Conservation (phyloP, 2,329 filamentous ascomycete species). For the Fusarium piperis region DNA sequence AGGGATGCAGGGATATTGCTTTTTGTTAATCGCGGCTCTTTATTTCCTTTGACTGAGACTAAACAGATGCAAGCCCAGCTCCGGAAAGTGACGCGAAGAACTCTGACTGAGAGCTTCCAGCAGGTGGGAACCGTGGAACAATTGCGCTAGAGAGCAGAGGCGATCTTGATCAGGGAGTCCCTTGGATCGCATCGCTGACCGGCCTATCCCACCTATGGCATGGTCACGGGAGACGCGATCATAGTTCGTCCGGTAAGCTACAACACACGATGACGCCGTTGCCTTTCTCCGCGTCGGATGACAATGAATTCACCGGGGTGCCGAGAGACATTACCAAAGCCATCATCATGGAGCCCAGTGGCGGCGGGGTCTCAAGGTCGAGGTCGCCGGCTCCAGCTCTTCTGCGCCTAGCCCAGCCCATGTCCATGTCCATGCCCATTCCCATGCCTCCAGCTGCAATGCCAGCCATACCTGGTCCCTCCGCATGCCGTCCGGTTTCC, state of each 20-base stretch:
- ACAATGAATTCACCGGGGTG: constrained; percentile 1
- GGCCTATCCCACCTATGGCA: constrained; percentile 14
- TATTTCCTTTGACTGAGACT: background rate
- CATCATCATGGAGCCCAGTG: constrained; percentile 17
- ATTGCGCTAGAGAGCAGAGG: constrained; percentile 19
- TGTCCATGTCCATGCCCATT: too few relatives aligned
- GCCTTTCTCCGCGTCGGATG: constrained; percentile 4
- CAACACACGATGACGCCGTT: constrained; percentile 32
- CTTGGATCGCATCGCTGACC: constrained; percentile 18
- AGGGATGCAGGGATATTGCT: background rate
- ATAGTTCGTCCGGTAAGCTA: constrained; percentile 15
- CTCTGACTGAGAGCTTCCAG: constrained; percentile 8
- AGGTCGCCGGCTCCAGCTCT: background rate
- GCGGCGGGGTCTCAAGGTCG: constrained; percentile 14
- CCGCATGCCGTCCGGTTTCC: constrained; percentile 5
- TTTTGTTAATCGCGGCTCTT: background rate
- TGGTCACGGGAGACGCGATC: constrained; percentile 20
- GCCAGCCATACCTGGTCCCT: background rate
- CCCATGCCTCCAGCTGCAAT: background rate
- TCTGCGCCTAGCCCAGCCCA: background rate
- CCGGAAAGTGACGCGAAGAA: constrained; percentile 26
- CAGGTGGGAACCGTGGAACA: background rate
- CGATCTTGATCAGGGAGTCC: constrained; percentile 32
- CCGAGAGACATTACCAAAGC: constrained; percentile 2
- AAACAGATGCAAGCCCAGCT: background rate